Evolutionary conservation across 2,329 filamentous ascomycete species (phyloP).

Genomic region (Colletotrichum lindemuthianum): DNA sequence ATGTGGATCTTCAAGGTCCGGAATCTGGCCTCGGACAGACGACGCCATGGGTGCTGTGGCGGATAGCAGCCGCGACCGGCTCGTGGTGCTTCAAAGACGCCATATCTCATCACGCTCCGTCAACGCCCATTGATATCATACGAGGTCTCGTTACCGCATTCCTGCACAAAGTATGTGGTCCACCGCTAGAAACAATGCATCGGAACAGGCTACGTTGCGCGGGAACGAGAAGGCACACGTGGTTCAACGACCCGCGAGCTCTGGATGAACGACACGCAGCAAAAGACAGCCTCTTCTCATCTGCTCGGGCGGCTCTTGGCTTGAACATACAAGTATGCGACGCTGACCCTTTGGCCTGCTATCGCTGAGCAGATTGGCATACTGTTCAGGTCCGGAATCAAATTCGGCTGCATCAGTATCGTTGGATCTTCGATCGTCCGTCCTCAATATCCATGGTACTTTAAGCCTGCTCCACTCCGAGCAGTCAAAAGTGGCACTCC

Average conservation of each 20-base stretch:
- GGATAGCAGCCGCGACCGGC: no score
- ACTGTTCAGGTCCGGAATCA: conserved; percentile 18
- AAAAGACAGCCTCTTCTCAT: background rate
- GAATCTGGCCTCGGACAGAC: background rate
- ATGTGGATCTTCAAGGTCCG: conserved; percentile 5
- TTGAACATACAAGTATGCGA: background rate
- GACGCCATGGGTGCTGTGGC: no score
- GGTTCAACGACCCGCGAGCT: background rate
- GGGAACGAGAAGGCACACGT: no score
- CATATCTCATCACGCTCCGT: no score
- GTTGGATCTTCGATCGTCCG: conserved; percentile 31
- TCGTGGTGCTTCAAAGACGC: no score
- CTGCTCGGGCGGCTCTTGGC: conserved; percentile 1
- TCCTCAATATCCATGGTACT: conserved; percentile 26
- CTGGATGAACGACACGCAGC: background rate
- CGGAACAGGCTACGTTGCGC: no score
- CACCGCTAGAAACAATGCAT: no score
- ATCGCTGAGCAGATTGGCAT: conserved; percentile 25
- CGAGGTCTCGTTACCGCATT: no score
- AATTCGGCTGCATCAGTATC: conserved; percentile 27
- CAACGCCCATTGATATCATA: no score
- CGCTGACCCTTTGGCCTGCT: background rate
- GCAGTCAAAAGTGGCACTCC: conserved; percentile 32
- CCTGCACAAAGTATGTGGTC: no score
- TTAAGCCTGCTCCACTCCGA: conserved; percentile 20